Evolutionary conservation across 768 basidiomycete genomes (phyloP), one percentile per base, ranked within the genome.

Genomic region (Podaxis sp.): DNA sequence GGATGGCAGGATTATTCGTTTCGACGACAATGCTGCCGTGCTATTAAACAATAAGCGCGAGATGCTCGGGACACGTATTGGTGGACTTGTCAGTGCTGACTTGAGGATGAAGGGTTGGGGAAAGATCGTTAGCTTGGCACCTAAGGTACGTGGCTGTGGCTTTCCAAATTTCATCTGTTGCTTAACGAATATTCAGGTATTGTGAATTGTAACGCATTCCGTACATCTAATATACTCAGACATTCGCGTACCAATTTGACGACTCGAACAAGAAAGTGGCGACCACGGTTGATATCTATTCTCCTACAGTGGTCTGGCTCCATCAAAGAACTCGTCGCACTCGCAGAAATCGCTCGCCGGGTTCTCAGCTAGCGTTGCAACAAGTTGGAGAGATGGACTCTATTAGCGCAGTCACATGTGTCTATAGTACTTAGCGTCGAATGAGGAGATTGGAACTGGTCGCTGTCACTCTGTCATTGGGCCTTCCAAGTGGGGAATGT

Each of bases 21-120:
- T 98, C 75, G 96, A 98, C 76, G 96, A 98, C 82, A 98, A 98
- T 70, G 96, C 96, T 0, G 94, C 88, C 8, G 95, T 98, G 4
- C 77, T 99, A 38, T 75, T 99, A 62, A 98, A 99, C 75, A 93
- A 93, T 80, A 99, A 99, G 79, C 85, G 88, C 61, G 94, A 96
- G 77, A 93, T 98, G 91, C 72, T 99, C 63, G 96, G 95, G 20
- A 97, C 95, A 55, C 87, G 96, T 70, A 94, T 99, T 59, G 91
- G 91, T 68, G 95, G 96, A 0, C 88, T 96, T 49, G 96, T 99
- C 50, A 95, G 91, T 64, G 91, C 91, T 0, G 96, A 97, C 68
- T 73, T 99, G 73, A 81, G 94, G 65, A 83, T 91, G 83, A 90
- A 93, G 72, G 94, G 95, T 0, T 98, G 96, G 96, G 88, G 91